A percentile compares a stretch with the other conserved stretches of the same genome.
Conservation (phyloP, 805 yeast genomes). For the Yamadazyma phyllophila region DNA sequence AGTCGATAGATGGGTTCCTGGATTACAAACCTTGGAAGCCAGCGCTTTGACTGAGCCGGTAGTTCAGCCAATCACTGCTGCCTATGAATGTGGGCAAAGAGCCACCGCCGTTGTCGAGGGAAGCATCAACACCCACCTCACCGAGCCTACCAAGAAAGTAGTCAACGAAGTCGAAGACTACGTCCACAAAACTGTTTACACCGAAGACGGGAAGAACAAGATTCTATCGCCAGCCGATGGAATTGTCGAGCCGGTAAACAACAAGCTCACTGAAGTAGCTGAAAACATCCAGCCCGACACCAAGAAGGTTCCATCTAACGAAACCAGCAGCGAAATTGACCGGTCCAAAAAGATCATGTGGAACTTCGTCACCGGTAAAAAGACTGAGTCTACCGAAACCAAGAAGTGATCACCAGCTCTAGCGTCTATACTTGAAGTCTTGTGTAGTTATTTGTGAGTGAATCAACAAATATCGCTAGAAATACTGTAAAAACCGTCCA, state of each 20-base stretch:
- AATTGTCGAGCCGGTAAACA: slow-evolving; percentile 59
- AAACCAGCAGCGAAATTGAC: slow-evolving; percentile 54
- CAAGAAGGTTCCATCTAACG: slow-evolving; percentile 39
- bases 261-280: slow-evolving; percentile 45
- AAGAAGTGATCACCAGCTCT: not conserved
- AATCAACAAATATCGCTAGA: slow-evolving; percentile 6
- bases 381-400: slow-evolving; percentile 5
- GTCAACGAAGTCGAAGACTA: slow-evolving; percentile 47
- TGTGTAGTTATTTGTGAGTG: slow-evolving; percentile 17
- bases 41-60: slow-evolving; percentile 47
- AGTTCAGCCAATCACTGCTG: slow-evolving; percentile 51
- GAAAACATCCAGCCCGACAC: slow-evolving; percentile 45
- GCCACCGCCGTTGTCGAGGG: slow-evolving; percentile 10
- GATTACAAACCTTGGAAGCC: slow-evolving; percentile 52
- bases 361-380: slow-evolving; percentile 11
- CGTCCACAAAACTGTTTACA: slow-evolving; percentile 51
- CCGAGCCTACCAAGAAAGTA: slow-evolving; percentile 50
- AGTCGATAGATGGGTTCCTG: slow-evolving; percentile 61
- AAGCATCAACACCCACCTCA: slow-evolving; percentile 18
- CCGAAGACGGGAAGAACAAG: slow-evolving; percentile 61
- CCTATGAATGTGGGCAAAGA: slow-evolving; percentile 14
- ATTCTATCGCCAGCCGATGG: slow-evolving; percentile 65
- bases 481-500: not conserved
- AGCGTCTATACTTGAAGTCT: slow-evolving; percentile 17
- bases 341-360: slow-evolving; percentile 12